Base-by-base conservation (phyloP, 805 yeast species). In the Suhomyces canberraensis region DNA sequence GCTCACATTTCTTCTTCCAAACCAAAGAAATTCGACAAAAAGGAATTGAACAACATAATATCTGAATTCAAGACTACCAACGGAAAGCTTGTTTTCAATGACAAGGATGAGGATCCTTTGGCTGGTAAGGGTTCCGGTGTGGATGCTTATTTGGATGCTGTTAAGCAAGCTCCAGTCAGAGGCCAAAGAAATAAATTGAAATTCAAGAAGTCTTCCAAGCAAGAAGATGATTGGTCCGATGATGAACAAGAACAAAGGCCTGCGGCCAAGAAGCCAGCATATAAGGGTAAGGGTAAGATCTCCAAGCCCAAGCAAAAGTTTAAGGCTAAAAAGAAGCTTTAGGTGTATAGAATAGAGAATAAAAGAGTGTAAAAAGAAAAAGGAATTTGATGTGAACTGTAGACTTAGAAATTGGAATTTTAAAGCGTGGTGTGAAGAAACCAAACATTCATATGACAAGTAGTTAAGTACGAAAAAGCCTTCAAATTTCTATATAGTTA, bases 71-170 rank as follows among this genome's bases (percentile, higher is more conserved):
- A 73, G 48, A 78, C 79, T 34, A 66, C 69, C 48, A 71, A 78
- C 42, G 96, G 95, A 20, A 82, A 80, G 56, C 58, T 85, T 38
- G 76, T 86, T 37, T 75, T 88, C 51, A 70, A 64, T 39, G 88
- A 81, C 35, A 68, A 60, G 11, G 44, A 48, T 4, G 75, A 63
- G 3, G 54, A 52, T 31, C 62, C 62, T n/a, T 54, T 66, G 47
- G 54, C 55, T 16, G 61, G 63, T 18, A 64, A 68, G 37, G 61
- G 60, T 4, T 56, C 70, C 31, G 95, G 96, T 13, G 77, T 91
- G 46, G 85, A 85, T 55, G 98, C 97, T 0, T 93, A 93, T 58
- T 76, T 89, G 47, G 96, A 89, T 44, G 98, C 98, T 5, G 88
- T 93, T 16, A 83, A 78, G 59, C 85, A 84, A 50, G 97, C 93